A percentile compares a stretch with the other conserved stretches of the same genome.
Conservation (phyloP, 108 stramenopile species). For the Fragilaria radians region DNA sequence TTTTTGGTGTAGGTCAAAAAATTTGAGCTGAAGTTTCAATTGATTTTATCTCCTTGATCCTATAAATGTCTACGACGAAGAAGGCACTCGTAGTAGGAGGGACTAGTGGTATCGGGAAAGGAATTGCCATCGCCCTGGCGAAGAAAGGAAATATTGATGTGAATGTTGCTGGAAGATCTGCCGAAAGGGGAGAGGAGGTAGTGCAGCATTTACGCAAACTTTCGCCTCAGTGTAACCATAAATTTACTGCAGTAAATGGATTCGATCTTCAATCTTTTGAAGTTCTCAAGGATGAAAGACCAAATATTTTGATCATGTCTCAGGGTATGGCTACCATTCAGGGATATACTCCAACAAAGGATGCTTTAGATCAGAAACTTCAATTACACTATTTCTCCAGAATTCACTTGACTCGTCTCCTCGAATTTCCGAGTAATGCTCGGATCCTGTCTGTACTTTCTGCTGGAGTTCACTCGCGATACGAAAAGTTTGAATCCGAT, state of each 20-base stretch:
- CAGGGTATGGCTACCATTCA: constrained; percentile 66
- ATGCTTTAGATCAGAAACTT: constrained; percentile 58
- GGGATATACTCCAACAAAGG: constrained; percentile 39
- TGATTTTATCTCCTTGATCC: too few species aligned
- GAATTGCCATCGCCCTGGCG: constrained; percentile 30
- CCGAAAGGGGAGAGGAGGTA: constrained; percentile 12
- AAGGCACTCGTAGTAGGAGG: constrained; percentile 43
- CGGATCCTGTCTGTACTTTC: constrained; percentile 35
- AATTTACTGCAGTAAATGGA: constrained; percentile 34
- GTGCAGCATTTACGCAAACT: constrained; percentile 9
- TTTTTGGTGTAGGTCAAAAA: too few species aligned
- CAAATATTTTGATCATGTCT: constrained; percentile 41
- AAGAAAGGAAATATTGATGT: constrained; percentile 26
- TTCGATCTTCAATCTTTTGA: constrained; percentile 26
- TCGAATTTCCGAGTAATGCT: constrained; percentile 7
- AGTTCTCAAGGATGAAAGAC: constrained; percentile 14
- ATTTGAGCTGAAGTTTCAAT: too few species aligned
- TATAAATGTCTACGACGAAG: too few species aligned
- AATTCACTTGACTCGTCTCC: background rate
- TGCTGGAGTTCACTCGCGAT: constrained; percentile 47
- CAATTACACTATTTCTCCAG: constrained; percentile 31
- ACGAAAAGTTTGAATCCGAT: constrained; percentile 30
- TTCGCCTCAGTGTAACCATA: constrained; percentile 7
- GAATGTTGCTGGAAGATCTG: constrained; percentile 28
- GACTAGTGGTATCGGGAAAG: constrained; percentile 50